phyloP scores from a whole-genome alignment of 176 grass and related monocot species.

The Bothriochloa decipiens region DNA sequence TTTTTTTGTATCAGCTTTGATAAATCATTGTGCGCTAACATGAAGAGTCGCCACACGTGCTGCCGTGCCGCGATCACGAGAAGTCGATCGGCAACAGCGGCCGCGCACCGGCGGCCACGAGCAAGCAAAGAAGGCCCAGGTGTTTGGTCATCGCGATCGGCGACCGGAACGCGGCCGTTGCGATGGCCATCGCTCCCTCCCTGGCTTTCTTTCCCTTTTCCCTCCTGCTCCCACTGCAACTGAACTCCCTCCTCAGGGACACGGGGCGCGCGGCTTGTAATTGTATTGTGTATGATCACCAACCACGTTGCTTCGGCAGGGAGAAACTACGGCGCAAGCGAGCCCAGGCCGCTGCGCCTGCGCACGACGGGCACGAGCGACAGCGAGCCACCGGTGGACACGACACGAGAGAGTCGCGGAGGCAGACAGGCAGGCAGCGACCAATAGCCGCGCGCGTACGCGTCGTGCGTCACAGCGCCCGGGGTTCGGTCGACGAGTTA shows the following conservation, averaged over 20 bases:
- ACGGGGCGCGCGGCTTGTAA: background rate
- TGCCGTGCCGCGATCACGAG: constrained; percentile 16
- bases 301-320: constrained; percentile 76
- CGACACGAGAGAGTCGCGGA: background rate
- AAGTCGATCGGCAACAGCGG: background rate
- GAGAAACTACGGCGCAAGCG: constrained; percentile 56
- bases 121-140: background rate
- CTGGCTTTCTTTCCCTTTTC: constrained; percentile 7
- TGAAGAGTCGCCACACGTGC: no score
- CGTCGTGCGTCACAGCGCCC: constrained; percentile 4
- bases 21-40: no score
- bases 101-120: background rate
- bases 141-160: constrained; percentile 44
- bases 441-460: constrained; percentile 20
- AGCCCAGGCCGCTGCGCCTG: background rate
- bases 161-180: constrained; percentile 45
- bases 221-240: constrained; percentile 49
- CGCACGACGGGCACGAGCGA: background rate
- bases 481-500: background rate
- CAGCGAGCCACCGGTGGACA: background rate
- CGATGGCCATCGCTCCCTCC: constrained; percentile 7
- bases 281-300: constrained; percentile 48
- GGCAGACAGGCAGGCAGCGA: background rate
- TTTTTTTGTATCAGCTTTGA: no score
- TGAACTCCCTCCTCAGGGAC: background rate